Conservation (phyloP, 148 eudicot species). For the Suaeda aralocaspica region DNA sequence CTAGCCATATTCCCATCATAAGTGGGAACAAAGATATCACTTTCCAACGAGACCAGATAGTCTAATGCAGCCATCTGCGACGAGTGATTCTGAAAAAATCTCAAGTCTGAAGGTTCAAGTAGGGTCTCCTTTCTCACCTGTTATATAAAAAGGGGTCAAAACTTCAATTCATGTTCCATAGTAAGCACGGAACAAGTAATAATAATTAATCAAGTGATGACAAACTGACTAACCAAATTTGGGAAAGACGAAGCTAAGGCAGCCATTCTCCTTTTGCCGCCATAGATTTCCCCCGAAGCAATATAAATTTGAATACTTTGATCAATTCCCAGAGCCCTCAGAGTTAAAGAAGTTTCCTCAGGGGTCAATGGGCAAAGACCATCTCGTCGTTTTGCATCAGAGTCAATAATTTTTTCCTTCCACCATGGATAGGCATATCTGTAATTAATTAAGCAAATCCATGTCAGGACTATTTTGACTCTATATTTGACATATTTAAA, state of each 20-base stretch:
- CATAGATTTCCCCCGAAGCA: conserved; percentile 71
- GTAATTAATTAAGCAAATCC: not conserved
- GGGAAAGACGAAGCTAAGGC: conserved; percentile 52
- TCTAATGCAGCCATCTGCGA: conserved; percentile 81
- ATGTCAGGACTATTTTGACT: not conserved
- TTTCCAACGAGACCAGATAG: conserved; percentile 63
- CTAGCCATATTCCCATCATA: conserved; percentile 86
- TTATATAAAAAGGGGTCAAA: conserved; percentile 15
- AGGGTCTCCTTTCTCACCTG: conserved; percentile 74
- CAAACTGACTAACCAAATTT: conserved; percentile 51
- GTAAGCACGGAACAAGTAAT: not conserved
- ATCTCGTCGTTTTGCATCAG: conserved; percentile 57
- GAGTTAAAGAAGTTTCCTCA: conserved; percentile 58
- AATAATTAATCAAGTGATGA: not conserved
- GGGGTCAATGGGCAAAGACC: conserved; percentile 78
- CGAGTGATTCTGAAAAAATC: conserved; percentile 62
- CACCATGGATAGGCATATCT: conserved; percentile 86
- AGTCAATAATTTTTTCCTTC: conserved; percentile 72
- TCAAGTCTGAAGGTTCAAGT: conserved; percentile 53
- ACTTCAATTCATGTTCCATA: not conserved
- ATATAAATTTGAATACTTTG: conserved; percentile 56
- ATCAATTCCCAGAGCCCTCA: conserved; percentile 57
- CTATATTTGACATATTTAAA: not conserved
- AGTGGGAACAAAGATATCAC: conserved; percentile 74
- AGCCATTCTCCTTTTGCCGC: conserved; percentile 56